phyloP scores from a whole-genome alignment of 2,329 filamentous ascomycete genomes.

The Zymoseptoria tritici region DNA sequence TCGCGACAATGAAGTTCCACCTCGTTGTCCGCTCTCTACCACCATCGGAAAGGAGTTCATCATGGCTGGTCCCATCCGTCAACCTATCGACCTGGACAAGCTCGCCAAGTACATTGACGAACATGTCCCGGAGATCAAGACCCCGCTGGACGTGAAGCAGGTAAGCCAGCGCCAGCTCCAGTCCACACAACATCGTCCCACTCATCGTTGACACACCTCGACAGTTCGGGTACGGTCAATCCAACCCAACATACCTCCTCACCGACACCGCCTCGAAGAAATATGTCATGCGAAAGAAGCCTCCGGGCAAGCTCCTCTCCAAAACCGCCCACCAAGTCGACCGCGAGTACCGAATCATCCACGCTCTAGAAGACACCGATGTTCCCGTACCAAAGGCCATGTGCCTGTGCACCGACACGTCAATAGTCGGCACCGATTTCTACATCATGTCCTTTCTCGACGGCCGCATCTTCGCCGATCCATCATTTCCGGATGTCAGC shows the following conservation, averaged over 20 bases:
- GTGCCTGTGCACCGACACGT: conserved; percentile 75
- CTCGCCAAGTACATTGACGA: conserved; percentile 70
- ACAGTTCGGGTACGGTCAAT: conserved; percentile 94
- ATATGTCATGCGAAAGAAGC: conserved; percentile 95
- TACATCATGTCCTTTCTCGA: conserved; percentile 97
- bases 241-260: conserved; percentile 92
- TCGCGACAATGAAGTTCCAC: neutral
- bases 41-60: neutral
- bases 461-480: conserved; percentile 88
- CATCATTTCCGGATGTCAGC: conserved; percentile 65
- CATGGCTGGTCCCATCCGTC: conserved; percentile 83
- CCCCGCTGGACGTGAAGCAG: conserved; percentile 83
- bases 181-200: conserved; percentile 1
- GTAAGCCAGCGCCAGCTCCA: conserved; percentile 38
- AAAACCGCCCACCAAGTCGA: conserved; percentile 95
- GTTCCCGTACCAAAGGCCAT: conserved; percentile 81
- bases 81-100: conserved; percentile 76
- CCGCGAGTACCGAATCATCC: conserved; percentile 85
- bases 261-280: conserved; percentile 61
- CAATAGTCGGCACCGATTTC: conserved; percentile 80
- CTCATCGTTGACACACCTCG: neutral
- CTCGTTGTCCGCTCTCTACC: neutral
- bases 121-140: conserved; percentile 75
- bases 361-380: conserved; percentile 68
- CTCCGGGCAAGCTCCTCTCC: conserved; percentile 85